phyloP scores from a whole-genome alignment of 2,329 filamentous ascomycete genomes.

The Aspergillus sp. region DNA sequence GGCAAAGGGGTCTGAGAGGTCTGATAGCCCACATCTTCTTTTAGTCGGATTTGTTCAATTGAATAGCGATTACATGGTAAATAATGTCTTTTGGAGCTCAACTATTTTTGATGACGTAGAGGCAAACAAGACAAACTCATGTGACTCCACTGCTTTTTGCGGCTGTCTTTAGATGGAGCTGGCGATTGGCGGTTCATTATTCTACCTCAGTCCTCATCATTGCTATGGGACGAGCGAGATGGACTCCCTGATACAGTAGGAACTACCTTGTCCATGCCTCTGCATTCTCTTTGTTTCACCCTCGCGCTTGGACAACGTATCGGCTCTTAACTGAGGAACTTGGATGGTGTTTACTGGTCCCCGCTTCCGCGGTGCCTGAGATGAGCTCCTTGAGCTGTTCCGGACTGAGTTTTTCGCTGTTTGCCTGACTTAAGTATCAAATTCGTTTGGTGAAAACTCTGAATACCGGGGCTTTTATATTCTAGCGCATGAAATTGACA shows the following conservation, averaged over 20 bases:
- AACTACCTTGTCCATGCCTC: neutral
- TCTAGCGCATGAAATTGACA: neutral
- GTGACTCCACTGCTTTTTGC: conserved; percentile 25
- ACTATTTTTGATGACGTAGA: conserved; percentile 13
- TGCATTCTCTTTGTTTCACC: neutral
- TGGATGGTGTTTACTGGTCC: neutral
- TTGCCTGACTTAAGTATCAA: neutral
- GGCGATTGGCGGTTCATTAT: neutral
- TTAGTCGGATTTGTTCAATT: neutral
- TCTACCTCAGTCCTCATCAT: neutral
- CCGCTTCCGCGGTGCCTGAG: neutral
- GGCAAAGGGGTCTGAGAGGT: conserved; percentile 15
- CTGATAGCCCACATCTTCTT: conserved; percentile 27
- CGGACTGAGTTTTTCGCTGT: neutral
- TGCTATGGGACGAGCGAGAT: neutral
- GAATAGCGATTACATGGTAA: neutral
- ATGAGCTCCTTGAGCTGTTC: conserved; percentile 3
- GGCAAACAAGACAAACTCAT: conserved; percentile 33
- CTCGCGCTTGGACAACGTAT: neutral
- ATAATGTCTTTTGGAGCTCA: neutral
- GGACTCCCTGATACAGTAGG: neutral
- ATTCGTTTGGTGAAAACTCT: neutral
- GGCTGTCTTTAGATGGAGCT: neutral
- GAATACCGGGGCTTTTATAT: neutral
- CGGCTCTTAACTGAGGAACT: neutral